Base-by-base conservation (phyloP, 495 filamentous ascomycete species). In the Delitschia confertaspora region DNA sequence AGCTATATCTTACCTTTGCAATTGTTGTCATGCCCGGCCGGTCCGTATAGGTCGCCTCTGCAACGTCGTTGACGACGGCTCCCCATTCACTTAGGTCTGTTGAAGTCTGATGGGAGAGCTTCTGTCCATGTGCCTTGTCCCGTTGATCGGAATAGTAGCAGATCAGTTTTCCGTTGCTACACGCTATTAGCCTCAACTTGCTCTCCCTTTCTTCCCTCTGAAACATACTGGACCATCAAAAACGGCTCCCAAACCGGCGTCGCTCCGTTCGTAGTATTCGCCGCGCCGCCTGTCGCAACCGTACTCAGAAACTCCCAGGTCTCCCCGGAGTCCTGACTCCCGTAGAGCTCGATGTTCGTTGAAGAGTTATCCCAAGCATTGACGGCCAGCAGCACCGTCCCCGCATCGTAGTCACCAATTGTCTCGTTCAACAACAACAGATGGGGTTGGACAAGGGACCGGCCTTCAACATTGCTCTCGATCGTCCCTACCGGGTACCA, bases 231-330 rank as follows among this genome's bases (percentile, higher is more conserved):
- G 13, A 58, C 47, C 60, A 83, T 41, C 23, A 84, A 55, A 55
- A 78, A 82, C 0, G 81, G 80, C 60, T 85, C 80, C 80, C 79
- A 83, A 3, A 84, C 71, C 3, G 80, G 75, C 0, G 76, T 78
- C 25, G 70, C 36, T 2, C 76, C 79, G 58, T 82, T 81, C 38
- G 68, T 63, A 0, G 80, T 74, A 25, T 63, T 54, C 0, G 76
- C 73, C 34, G 64, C 64, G 9, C 79, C 81, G 9, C 80, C 82
- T 13, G 62, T 56, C 0, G 78, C 79, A 34, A 83, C 70, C 46
- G 73, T 67, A 35, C 70, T 75, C 32, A 82, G 66, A 47, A 83
- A 83, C 13, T 73, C 53, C 76, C 77, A 85, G 5, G 71, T 78
- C 32, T 38, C 33, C 9, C 49, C 49, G 3, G 13, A 14, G 21